Conservation (phyloP, 2,329 filamentous ascomycete species). For the Tolypocladium nubicola region DNA sequence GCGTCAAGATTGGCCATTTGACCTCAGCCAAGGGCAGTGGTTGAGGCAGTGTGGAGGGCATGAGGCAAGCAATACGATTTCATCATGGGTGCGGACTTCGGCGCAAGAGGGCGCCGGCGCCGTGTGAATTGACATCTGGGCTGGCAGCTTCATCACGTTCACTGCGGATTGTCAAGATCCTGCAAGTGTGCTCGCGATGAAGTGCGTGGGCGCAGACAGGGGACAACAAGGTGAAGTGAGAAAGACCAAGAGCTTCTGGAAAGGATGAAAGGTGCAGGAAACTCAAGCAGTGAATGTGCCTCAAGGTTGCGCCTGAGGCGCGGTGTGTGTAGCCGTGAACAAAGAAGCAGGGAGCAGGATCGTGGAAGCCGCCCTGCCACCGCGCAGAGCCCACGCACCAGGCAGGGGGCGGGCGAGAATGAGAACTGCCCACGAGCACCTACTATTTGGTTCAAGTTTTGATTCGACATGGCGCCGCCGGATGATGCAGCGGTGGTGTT, state of each 20-base stretch:
- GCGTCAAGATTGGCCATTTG: not conserved
- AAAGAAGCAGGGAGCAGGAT: not conserved
- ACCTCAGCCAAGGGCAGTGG: not conserved
- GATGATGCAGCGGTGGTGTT: constrained; percentile 17
- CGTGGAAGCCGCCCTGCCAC: not conserved
- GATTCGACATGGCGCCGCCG: constrained; percentile 54
- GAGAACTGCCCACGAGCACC: constrained; percentile 28
- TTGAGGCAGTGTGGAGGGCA: not conserved
- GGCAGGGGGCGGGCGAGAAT: not conserved
- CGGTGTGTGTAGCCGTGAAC: not conserved
- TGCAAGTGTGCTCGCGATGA: not conserved
- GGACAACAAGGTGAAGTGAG: not conserved
- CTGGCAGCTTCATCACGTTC: not conserved
- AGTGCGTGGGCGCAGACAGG: not conserved
- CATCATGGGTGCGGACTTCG: rapidly evolving
- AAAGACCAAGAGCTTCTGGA: not conserved
- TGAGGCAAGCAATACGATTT: not conserved
- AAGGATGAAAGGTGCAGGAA: not conserved
- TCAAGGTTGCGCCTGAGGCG: not conserved
- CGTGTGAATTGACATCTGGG: not conserved
- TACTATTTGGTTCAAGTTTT: constrained; percentile 94
- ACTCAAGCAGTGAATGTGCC: not conserved
- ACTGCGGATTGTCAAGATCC: not conserved
- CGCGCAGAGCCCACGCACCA: not conserved
- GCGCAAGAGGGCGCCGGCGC: not conserved